These are phyloP conservation scores for Rhodotorula toruloides DNA, from an alignment of 768 basidiomycete species.

Conservation along the genomic window DNA sequence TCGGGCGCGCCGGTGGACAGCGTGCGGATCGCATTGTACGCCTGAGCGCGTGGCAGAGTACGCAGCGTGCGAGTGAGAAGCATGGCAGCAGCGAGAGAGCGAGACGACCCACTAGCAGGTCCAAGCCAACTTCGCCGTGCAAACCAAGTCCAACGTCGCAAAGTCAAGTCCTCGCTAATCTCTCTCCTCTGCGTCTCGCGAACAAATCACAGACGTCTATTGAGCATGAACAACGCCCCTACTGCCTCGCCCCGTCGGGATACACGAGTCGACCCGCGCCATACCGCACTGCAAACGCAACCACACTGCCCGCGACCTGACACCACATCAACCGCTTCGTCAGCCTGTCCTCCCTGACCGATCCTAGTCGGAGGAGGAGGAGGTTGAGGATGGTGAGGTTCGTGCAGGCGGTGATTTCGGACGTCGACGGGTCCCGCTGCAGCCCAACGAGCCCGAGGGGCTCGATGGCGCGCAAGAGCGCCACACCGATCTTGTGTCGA, in stretches of 20 bases:
- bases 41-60: not conserved
- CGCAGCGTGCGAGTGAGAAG: not conserved
- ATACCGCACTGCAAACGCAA: conserved; percentile 83
- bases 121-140: too few relatives aligned
- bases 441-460: conserved; percentile 64
- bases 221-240: not conserved
- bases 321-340: conserved; percentile 66
- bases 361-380: conserved; percentile 70
- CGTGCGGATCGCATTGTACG: not conserved
- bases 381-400: conserved; percentile 90
- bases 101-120: too few relatives aligned
- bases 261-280: conserved; percentile 84
- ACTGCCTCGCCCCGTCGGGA: conserved; percentile 59
- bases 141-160: too few relatives aligned
- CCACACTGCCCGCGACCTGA: conserved; percentile 72
- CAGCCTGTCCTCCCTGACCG: conserved; percentile 76
- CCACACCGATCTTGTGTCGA: conserved; percentile 8
- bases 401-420: conserved; percentile 63
- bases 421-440: conserved; percentile 55
- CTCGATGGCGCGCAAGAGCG: conserved; percentile 60
- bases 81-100: too few relatives aligned
- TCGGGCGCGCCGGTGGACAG: not conserved
- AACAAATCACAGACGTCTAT: too few relatives aligned
- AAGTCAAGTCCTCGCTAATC: too few relatives aligned
- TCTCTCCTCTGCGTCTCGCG: too few relatives aligned